Evolutionary conservation across 192 early-diverging fungal genomes (phyloP), one percentile per base, ranked within the genome.

Genomic region (Entomortierella beljakovae): DNA sequence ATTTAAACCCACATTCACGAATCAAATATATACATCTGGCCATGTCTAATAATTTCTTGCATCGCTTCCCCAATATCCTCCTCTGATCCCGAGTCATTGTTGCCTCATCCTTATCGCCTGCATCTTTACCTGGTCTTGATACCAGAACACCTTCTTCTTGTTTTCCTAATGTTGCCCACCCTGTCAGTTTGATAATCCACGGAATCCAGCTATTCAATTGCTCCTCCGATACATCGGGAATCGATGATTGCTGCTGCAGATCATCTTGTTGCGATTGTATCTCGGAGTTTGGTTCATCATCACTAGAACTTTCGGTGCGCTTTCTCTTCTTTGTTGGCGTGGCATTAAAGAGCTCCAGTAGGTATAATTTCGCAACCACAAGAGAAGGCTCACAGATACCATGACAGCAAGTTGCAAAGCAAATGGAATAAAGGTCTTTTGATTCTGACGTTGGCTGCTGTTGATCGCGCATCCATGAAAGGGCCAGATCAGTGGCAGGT

Each of bases 321-420:
- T 70, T 79, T 38, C 75, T 53, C n/a, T 79, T 79, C 40, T 61
- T 79, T 40, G 26, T 28, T n/a, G 23, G 15, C 3, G 52, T 26
- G 3, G 57, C 50, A 33, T 51, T 60, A 6, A 79, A 54, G 2
- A 79, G 61, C n/a, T 79, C 68, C 10, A n/a, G 34, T n/a, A 79
- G 49, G 28, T 70, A 79, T 0, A 61, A 51, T 31, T 59, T 70
- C 2, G 75, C 54, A 2, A 79, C 67, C n/a, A 79, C n/a, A 3
- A 61, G 29, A 1, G 60, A 59, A 10, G 75, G 67, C 26, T 79
- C 75, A 23, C 75, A 79, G 25, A 79, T 69, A 16, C 75, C 75
- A 60, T 79, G 75, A 55, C 75, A 79, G 34, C 75, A 79, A 0
- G 75, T 79, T 29, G 75, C 75, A 37, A 79, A 79, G 38, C 75